Base-by-base conservation (phyloP, 2,329 filamentous ascomycete species). In the Dactylellina leptospora region DNA sequence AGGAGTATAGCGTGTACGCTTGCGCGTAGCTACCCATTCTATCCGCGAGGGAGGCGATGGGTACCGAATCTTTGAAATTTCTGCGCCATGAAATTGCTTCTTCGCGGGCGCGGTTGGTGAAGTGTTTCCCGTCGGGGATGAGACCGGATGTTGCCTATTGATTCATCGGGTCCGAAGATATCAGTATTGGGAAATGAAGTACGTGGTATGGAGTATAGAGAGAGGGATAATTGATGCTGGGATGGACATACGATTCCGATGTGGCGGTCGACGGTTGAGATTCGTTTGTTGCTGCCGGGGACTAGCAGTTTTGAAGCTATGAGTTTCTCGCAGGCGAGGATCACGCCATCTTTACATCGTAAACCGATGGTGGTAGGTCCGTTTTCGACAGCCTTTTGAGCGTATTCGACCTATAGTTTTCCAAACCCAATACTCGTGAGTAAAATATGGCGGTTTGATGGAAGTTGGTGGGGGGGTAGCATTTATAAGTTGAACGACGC, bases 351-450 rank as follows among this genome's bases (percentile, higher is more conserved):
- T 83, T 96, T 96, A 86, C 92, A 96, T 80, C 92, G 87, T 82
- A 99, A 96, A 77, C 95, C 95, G 81, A 99, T 88, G 59, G 93
- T 92, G 61, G 95, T 99, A 79, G 95, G 93, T 76, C 93, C 95
- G 79, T 96, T 97, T 84, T 99, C 95, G 75, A 99, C 95, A 63
- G 95, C 95, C 85, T 99, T 99, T 77, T 96, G 90, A 76, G 95
- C 95, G 81, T 99, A 99, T 85, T 99, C 95, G 81, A 89, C 87
- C 85, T 87, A 77, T 25, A 28, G 16, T 5, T 16, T 58, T 11
- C n/a, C 38, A 20, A 11, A 16, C 36, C 20, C 40, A 13, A 27
- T 56, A 20, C n/a, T 40, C 4, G 13, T 16, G 13, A 11, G 36
- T 40, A n/a, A 40, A 16, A 11, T 40, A 11, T 4, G 36, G 53